These are phyloP conservation scores for Metarhizium guizhouense DNA, from an alignment of 2,329 filamentous ascomycete genomes.

Conservation along the genomic window DNA sequence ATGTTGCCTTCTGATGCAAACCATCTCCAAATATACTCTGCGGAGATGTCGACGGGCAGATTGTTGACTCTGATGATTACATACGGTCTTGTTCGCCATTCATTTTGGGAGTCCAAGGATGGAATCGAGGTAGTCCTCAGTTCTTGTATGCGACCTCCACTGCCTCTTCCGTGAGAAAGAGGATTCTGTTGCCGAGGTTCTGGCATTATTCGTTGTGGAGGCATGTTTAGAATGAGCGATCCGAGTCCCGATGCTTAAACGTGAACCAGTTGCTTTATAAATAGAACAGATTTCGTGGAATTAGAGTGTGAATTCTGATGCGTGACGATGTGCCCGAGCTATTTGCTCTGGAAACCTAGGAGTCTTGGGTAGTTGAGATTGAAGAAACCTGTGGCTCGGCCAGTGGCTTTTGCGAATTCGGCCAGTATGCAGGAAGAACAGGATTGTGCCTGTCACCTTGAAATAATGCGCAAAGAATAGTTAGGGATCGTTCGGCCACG, in stretches of 20 bases:
- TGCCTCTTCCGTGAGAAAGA: not conserved
- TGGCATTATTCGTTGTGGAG: not conserved
- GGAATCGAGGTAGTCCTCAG: not conserved
- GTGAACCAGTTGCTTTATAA: no score
- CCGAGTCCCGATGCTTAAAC: not conserved
- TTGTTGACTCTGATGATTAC: constrained; percentile 21
- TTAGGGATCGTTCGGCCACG: no score
- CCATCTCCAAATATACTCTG: constrained; percentile 38
- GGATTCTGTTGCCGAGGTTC: not conserved
- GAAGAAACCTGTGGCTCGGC: no score
- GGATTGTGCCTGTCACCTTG: no score
- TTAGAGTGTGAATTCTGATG: no score
- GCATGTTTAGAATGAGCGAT: not conserved
- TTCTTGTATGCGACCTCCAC: not conserved
- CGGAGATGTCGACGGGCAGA: constrained; percentile 27
- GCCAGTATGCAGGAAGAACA: no score
- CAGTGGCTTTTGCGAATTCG: no score
- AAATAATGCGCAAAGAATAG: no score
- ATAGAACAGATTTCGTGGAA: no score
- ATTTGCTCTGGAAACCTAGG: no score
- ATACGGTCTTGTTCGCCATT: constrained; percentile 26
- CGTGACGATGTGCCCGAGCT: no score
- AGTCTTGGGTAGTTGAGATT: no score
- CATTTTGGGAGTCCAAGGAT: not conserved
- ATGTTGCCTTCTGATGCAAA: constrained; percentile 46